Conservation (phyloP, 495 filamentous ascomycete species). For the Parathielavia hyrcaniae region DNA sequence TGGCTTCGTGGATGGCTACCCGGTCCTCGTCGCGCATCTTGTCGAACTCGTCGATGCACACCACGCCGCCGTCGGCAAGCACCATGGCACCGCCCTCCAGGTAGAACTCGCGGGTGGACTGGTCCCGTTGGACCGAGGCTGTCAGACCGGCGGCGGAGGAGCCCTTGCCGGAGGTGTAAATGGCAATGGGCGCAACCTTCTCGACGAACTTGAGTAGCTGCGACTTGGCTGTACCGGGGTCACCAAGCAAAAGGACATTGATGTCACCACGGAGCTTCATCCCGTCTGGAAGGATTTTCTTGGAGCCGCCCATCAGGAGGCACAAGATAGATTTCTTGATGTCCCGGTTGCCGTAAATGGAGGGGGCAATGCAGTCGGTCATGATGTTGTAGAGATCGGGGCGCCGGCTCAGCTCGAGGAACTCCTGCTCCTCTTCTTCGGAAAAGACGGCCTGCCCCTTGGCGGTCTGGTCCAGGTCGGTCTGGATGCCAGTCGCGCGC, state of each 20-base stretch:
- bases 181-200: constrained; percentile 92
- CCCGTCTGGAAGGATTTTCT: constrained; percentile 96
- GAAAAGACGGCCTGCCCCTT: constrained; percentile 83
- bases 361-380: constrained; percentile 88
- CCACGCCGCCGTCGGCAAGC: constrained; percentile 92
- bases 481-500: constrained; percentile 87
- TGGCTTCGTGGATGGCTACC: constrained; percentile 98
- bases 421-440: constrained; percentile 96
- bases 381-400: constrained; percentile 90
- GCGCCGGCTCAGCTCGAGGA: constrained; percentile 82
- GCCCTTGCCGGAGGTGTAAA: constrained; percentile 98
- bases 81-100: constrained; percentile 99
- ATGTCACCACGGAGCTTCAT: constrained; percentile 99
- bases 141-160: constrained; percentile 98
- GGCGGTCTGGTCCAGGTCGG: constrained; percentile 80
- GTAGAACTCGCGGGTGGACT: constrained; percentile 90
- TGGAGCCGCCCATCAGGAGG: constrained; percentile 88
- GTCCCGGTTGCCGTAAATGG: constrained; percentile 92
- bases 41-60: constrained; percentile 99
- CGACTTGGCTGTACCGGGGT: constrained; percentile 97
- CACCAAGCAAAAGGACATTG: constrained; percentile 94
- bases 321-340: constrained; percentile 99
- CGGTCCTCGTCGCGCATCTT: constrained; percentile 99
- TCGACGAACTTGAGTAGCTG: constrained; percentile 97
- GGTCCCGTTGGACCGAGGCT: constrained; percentile 92